Evolutionary conservation across 2,329 filamentous ascomycete genomes (phyloP), one percentile per base, ranked within the genome.

Genomic region (Paracoccidioides lutzii): DNA sequence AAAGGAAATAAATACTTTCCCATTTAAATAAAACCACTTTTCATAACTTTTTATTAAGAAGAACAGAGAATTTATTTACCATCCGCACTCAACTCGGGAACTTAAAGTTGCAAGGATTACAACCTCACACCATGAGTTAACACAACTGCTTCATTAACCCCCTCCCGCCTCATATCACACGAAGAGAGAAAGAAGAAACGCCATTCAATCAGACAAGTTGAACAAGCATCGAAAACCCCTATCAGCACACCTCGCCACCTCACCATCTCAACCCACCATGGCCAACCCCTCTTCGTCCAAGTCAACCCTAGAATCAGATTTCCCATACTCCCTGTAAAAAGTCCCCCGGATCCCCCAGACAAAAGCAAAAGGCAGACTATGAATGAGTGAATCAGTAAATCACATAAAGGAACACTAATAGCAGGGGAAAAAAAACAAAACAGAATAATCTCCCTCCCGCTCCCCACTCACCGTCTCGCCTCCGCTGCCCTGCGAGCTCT

Each of bases 401-500:
- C 53, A 52, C 58, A 50, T 28, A 52, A 51, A 46, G 52, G 35
- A 50, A 30, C 33, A 56, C 55, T 22, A 22, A 22, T 22, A 22
- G 22, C 22, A 22, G 22, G 22, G 2, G 2, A 1, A 15, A 30
- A 10, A 15, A 12, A 64, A 48, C 6, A 10, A 10, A 42, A 37
- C 42, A 58, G 56, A 66, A 82, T 79, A 58, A 80, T 95, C 59
- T 78, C 83, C 63, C 78, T 93, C 57, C 91, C 93, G 46, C 86
- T 97, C 67, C 90, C 90, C 22, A 87, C 84, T 43, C 70, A 83
- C 40, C 85, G 88, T 59, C 82, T 96, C 49, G 90, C 91, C 53
- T 78, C 78, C 49, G 82, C 86, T 50, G 90, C 91, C 45, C 78
- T 88, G 40, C 80, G 81, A 63, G 81, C 89, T 42, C 79, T 97